phyloP scores from a whole-genome alignment of 2,329 filamentous ascomycete genomes.

The Huntiella omanensis region DNA sequence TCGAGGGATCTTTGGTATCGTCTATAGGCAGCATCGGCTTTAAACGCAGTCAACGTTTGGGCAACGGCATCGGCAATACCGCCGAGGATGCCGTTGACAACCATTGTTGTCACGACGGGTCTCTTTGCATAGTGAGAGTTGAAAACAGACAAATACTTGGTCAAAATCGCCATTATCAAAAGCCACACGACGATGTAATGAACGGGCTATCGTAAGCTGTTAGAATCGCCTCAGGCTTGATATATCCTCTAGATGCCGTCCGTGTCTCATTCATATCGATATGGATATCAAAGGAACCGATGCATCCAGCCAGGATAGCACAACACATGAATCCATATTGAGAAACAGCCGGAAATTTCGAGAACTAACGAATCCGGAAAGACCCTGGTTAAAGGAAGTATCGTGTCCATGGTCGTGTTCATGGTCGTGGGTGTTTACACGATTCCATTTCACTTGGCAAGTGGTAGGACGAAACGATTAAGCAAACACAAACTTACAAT shows the following conservation, averaged over 20 bases:
- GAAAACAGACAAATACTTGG: slow-evolving; percentile 1
- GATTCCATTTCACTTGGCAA: no score
- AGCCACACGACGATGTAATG: slow-evolving; percentile 7
- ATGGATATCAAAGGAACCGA: neutral
- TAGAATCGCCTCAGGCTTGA: slow-evolving; percentile 29
- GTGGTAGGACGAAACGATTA: no score
- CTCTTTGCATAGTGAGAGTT: slow-evolving; percentile 3
- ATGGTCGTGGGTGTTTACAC: no score
- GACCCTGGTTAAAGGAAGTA: no score
- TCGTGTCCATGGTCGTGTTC: no score
- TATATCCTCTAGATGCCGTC: neutral
- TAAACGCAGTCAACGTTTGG: slow-evolving; percentile 74
- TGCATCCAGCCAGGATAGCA: neutral
- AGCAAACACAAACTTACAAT: no score
- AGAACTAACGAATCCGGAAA: neutral
- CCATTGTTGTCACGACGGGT: slow-evolving; percentile 89
- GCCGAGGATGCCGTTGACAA: slow-evolving; percentile 88
- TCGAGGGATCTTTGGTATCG: slow-evolving; percentile 55
- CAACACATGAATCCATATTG: neutral
- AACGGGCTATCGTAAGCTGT: slow-evolving; percentile 1
- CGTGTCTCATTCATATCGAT: neutral
- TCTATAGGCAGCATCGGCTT: slow-evolving; percentile 34
- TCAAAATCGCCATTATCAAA: slow-evolving; percentile 6
- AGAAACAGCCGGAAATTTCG: neutral
- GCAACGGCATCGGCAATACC: slow-evolving; percentile 93